Evolutionary conservation across 208 protist genomes (phyloP).

Genomic region (Angomonas deanei): DNA sequence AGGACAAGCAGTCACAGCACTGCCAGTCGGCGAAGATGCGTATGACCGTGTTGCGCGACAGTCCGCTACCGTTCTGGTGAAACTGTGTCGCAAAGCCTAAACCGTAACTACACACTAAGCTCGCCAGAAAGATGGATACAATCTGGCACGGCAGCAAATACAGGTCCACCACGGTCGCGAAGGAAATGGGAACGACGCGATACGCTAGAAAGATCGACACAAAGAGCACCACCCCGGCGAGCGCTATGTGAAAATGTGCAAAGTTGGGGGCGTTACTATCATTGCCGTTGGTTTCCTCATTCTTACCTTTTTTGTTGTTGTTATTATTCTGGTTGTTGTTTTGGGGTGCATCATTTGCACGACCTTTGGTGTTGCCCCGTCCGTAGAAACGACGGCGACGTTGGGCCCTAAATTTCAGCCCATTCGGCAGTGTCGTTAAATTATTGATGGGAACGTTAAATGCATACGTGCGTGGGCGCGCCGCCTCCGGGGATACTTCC

Average conservation of each 20-base stretch:
- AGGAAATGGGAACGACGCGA: background rate
- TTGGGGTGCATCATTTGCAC: background rate
- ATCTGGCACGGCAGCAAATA: constrained; percentile 18
- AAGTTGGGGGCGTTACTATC: background rate
- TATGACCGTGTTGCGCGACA: constrained; percentile 48
- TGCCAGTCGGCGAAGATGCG: constrained; percentile 71
- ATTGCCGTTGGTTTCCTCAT: background rate
- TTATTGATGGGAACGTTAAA: constrained; percentile 36
- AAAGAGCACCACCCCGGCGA: background rate
- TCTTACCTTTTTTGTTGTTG: background rate
- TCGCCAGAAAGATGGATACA: constrained; percentile 9
- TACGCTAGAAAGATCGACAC: background rate
- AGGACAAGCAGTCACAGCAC: constrained; percentile 46
- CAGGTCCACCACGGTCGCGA: too few species aligned
- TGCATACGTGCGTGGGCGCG: constrained; percentile 58
- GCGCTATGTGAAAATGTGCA: background rate
- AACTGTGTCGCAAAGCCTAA: constrained; percentile 36
- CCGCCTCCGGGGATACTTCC: constrained; percentile 29
- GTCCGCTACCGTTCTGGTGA: constrained; percentile 19
- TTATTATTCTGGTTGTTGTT: background rate
- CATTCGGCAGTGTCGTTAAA: constrained; percentile 24
- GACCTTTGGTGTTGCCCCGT: background rate
- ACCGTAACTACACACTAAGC: constrained; percentile 21
- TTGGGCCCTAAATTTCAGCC: background rate
- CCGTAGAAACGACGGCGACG: background rate